Evolutionary conservation across 169 alveolate genomes (phyloP).

Genomic region (Ichthyophthirius multifiliis): DNA sequence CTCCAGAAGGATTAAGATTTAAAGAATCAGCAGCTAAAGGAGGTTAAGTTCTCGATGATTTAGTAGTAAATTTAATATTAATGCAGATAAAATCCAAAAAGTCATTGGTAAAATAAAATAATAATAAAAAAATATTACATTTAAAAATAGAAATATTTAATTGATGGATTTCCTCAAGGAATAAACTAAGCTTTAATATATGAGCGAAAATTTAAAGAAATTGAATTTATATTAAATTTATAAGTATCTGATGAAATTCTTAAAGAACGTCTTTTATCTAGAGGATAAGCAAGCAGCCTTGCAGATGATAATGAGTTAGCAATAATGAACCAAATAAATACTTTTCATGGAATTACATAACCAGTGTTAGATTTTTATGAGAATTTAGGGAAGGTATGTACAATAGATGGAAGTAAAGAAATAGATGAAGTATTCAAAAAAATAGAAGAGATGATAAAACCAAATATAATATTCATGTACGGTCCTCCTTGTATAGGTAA

Average conservation of each 20-base stretch:
- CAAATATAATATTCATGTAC: not conserved
- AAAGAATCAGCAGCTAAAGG: constrained; percentile 13
- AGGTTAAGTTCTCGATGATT: not conserved
- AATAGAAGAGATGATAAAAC: not conserved
- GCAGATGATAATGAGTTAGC: constrained; percentile 66
- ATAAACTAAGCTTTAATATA: constrained; percentile 61
- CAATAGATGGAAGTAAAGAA: not conserved
- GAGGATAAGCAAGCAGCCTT: constrained; percentile 51
- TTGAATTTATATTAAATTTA: constrained; percentile 47
- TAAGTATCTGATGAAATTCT: constrained; percentile 60
- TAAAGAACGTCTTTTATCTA: constrained; percentile 56
- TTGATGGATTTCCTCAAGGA: constrained; percentile 83
- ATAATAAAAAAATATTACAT: too few relatives aligned
- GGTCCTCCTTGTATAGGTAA: not conserved
- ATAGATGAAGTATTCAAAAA: constrained; percentile 18
- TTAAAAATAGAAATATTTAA: constrained; percentile 31
- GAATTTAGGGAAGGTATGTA: not conserved
- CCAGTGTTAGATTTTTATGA: not conserved
- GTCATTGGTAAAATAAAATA: not conserved
- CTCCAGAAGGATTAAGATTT: constrained; percentile 10
- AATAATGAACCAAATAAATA: constrained; percentile 16
- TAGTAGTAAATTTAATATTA: not conserved
- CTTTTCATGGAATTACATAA: not conserved
- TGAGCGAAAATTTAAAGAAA: constrained; percentile 50
- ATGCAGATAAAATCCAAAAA: not conserved